Evolutionary conservation across 2,329 filamentous ascomycete genomes (phyloP).

Genomic region (Pestalotiopsis sp.): DNA sequence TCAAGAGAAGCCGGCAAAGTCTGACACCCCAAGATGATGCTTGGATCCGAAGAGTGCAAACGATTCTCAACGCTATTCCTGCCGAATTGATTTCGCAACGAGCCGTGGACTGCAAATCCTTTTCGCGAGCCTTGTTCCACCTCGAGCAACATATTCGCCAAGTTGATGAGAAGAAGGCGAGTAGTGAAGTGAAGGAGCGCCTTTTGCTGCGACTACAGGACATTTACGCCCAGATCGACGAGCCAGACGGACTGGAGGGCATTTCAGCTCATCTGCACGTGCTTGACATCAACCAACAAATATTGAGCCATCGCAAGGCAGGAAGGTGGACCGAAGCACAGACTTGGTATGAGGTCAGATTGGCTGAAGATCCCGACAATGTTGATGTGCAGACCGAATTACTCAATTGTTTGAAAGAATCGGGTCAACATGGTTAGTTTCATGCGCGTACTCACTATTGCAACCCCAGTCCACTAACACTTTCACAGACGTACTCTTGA

Average conservation of each 20-base stretch:
- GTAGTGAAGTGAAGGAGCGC: constrained; percentile 59
- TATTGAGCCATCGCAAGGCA: constrained; percentile 89
- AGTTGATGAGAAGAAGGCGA: constrained; percentile 46
- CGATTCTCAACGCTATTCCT: constrained; percentile 66
- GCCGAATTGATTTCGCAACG: constrained; percentile 75
- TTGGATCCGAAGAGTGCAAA: constrained; percentile 52
- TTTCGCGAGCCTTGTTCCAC: constrained; percentile 88
- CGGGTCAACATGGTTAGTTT: constrained; percentile 79
- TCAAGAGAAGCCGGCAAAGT: constrained; percentile 57
- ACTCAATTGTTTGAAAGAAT: constrained; percentile 87
- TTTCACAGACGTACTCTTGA: constrained; percentile 74
- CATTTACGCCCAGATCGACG: constrained; percentile 96
- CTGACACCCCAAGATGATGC: constrained; percentile 47
- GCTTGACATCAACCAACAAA: constrained; percentile 90
- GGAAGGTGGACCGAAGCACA: constrained; percentile 94
- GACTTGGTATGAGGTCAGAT: constrained; percentile 94
- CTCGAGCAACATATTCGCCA: constrained; percentile 84
- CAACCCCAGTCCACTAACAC: background rate
- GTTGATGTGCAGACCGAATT: constrained; percentile 80
- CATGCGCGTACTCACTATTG: background rate
- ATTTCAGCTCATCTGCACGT: constrained; percentile 86
- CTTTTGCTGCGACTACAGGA: constrained; percentile 82
- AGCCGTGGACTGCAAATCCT: constrained; percentile 92
- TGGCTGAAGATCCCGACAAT: constrained; percentile 79
- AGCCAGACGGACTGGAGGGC: constrained; percentile 94